These are phyloP conservation scores for Paecilomyces sp. DNA, from an alignment of 2,329 filamentous ascomycete genomes.

Conservation along the genomic window DNA sequence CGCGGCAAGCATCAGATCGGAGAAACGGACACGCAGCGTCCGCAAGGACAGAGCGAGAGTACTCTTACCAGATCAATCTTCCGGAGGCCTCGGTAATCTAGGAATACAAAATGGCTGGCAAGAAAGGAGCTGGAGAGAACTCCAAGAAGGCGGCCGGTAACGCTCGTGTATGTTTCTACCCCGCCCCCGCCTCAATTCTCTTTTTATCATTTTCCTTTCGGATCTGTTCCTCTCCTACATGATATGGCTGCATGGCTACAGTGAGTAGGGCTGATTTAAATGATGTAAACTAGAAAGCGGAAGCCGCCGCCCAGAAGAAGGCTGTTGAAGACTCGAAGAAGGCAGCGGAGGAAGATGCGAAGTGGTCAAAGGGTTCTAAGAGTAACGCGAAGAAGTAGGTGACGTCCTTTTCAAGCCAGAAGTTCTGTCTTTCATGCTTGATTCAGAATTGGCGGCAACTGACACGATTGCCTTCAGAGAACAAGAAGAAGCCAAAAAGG, in stretches of 20 bases:
- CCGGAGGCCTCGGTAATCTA: not conserved
- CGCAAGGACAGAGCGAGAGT: not conserved
- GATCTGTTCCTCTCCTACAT: slow-evolving; percentile 4
- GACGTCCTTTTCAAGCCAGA: not conserved
- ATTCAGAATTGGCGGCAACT: not conserved
- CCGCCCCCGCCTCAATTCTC: slow-evolving; percentile 15
- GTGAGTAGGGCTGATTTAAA: slow-evolving; percentile 7
- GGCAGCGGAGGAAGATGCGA: slow-evolving; percentile 59
- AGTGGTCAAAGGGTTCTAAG: slow-evolving; percentile 86
- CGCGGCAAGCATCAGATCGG: not conserved
- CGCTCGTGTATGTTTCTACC: slow-evolving; percentile 45
- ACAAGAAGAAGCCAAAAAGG: slow-evolving; percentile 74
- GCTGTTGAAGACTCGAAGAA: slow-evolving; percentile 62
- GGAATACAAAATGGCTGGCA: slow-evolving; percentile 56
- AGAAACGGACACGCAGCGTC: not conserved
- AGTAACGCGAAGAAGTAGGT: slow-evolving; percentile 78
- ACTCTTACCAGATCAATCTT: not conserved
- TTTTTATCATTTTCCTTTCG: slow-evolving; percentile 5
- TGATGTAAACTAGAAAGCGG: slow-evolving; percentile 63
- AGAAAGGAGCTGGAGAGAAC: slow-evolving; percentile 59
- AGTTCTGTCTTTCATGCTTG: not conserved
- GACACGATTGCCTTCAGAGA: slow-evolving; percentile 51
- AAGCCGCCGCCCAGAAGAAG: slow-evolving; percentile 72
- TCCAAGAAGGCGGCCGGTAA: slow-evolving; percentile 86
- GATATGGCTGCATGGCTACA: not conserved